Percentiles rank a stretch among this genome's conserved stretches.
Evolutionary conservation across 2,329 filamentous ascomycete genomes (phyloP).

Genomic region (Emmonsiellopsis sp.): DNA sequence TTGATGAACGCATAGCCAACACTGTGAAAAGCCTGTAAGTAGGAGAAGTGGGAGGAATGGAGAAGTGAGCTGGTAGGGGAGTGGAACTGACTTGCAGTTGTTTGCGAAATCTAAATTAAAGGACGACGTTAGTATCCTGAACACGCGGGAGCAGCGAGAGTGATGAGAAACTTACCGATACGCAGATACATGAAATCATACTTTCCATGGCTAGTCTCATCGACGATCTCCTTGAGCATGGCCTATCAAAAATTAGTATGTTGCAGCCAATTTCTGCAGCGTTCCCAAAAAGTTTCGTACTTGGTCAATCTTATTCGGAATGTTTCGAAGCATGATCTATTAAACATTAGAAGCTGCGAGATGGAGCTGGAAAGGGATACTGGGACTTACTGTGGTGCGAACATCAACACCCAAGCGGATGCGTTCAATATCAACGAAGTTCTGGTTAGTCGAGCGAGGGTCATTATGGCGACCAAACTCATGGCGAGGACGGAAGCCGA

Average conservation of each 20-base stretch:
- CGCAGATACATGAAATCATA: conserved; percentile 95
- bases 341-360: conserved; percentile 7
- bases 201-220: conserved; percentile 67
- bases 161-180: conserved; percentile 47
- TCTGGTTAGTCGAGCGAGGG: conserved; percentile 29
- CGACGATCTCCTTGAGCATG: conserved; percentile 69
- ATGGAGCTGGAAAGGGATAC: not conserved
- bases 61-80: not conserved
- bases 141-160: not conserved
- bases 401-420: conserved; percentile 57
- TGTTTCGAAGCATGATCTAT: conserved; percentile 89
- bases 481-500: conserved; percentile 21
- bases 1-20: conserved; percentile 98
- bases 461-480: conserved; percentile 20
- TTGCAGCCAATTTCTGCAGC: not conserved
- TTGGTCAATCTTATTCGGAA: conserved; percentile 78
- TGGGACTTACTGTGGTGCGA: conserved; percentile 57
- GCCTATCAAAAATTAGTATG: conserved; percentile 33
- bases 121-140: conserved; percentile 5
- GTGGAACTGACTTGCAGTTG: conserved; percentile 62
- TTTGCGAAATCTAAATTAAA: conserved; percentile 58
- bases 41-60: not conserved
- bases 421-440: conserved; percentile 36
- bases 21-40: conserved; percentile 36
- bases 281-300: conserved; percentile 20